phyloP scores from a whole-genome alignment of 345 rosid genomes.

The Aurinia saxatilis region DNA sequence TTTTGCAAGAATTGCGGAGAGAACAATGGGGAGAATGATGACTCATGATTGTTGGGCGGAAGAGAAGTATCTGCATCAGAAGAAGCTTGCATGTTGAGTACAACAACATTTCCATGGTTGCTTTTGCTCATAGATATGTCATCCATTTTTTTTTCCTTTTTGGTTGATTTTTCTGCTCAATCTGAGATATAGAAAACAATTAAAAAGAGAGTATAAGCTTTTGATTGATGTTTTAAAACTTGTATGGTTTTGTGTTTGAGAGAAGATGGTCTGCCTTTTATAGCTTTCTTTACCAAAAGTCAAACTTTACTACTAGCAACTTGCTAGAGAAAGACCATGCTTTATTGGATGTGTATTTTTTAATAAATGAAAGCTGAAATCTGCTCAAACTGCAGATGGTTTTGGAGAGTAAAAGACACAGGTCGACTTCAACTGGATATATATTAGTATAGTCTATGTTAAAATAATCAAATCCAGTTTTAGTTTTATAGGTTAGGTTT shows the following conservation, averaged over 20 bases:
- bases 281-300: slow-evolving; percentile 12
- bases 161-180: background rate
- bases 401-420: slow-evolving; percentile 1
- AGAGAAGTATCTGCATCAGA: slow-evolving; percentile 14
- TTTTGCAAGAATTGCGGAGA: slow-evolving; percentile 64
- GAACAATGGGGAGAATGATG: slow-evolving; percentile 16
- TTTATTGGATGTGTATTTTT: background rate
- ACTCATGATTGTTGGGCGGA: slow-evolving; percentile 21
- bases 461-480: background rate
- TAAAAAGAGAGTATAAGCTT: background rate
- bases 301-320: slow-evolving; percentile 1
- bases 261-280: slow-evolving; percentile 3
- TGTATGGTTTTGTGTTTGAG: background rate
- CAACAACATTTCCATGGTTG: slow-evolving; percentile 26
- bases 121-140: slow-evolving; percentile 31
- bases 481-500: no score
- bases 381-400: slow-evolving; percentile 9
- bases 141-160: slow-evolving; percentile 34
- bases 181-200: background rate
- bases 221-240: slow-evolving; percentile 8
- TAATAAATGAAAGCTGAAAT: background rate
- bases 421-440: background rate
- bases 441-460: background rate
- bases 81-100: slow-evolving; percentile 41
- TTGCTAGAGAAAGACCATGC: background rate